Conservation (phyloP, 2,329 filamentous ascomycete species). For the Penicillium sp. region DNA sequence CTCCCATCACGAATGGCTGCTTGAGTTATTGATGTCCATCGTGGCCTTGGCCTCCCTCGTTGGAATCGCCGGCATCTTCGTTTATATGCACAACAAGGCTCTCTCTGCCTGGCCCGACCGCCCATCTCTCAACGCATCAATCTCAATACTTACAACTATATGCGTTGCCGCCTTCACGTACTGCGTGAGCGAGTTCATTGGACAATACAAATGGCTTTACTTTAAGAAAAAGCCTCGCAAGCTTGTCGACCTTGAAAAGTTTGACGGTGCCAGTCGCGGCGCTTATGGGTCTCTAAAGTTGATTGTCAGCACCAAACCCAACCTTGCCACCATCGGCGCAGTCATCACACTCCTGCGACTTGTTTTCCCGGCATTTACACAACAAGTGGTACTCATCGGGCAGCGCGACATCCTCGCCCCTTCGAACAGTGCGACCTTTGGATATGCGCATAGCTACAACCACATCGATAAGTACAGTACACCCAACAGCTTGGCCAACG, state of each 20-base stretch:
- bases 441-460: slow-evolving; percentile 13
- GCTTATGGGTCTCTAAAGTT: slow-evolving; percentile 14
- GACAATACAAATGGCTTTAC: slow-evolving; percentile 19
- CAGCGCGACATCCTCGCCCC: slow-evolving; percentile 8
- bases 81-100: slow-evolving; percentile 16
- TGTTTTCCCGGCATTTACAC: slow-evolving; percentile 14
- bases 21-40: slow-evolving; percentile 11
- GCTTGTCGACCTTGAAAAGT: slow-evolving; percentile 15
- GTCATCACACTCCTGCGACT: slow-evolving; percentile 16
- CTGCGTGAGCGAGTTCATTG: slow-evolving; percentile 15
- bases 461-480: too few relatives aligned
- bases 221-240: slow-evolving; percentile 10
- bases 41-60: slow-evolving; percentile 11
- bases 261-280: slow-evolving; percentile 18
- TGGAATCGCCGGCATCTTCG: slow-evolving; percentile 13
- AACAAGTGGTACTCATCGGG: slow-evolving; percentile 16
- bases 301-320: slow-evolving; percentile 9
- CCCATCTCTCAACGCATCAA: slow-evolving; percentile 16
- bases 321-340: slow-evolving; percentile 18
- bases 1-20: slow-evolving; percentile 15
- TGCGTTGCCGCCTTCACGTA: slow-evolving; percentile 13
- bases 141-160: slow-evolving; percentile 17
- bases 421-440: slow-evolving; percentile 6
- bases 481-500: background rate
- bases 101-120: slow-evolving; percentile 11